phyloP scores from a whole-genome alignment of 2,329 filamentous ascomycete genomes.

The Penicillium italicum region DNA sequence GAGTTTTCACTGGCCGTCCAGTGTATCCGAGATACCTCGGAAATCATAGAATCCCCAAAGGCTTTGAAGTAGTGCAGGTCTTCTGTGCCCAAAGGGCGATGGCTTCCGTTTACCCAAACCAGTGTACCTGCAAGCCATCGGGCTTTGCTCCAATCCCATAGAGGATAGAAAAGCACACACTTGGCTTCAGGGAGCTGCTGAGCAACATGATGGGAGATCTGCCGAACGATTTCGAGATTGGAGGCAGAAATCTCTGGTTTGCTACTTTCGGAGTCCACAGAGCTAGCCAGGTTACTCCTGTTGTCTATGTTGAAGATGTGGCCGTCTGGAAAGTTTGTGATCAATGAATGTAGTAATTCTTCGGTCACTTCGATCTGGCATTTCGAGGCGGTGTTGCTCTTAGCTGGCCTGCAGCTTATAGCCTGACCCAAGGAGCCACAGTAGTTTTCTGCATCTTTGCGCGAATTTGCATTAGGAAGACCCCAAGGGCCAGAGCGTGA shows the following conservation, averaged over 20 bases:
- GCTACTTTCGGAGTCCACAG: neutral
- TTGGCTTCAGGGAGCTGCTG: conserved; percentile 23
- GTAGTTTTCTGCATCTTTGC: conserved; percentile 2
- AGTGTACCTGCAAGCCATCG: conserved; percentile 34
- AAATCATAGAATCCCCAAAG: conserved; percentile 35
- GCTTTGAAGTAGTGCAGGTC: conserved; percentile 37
- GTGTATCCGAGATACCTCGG: conserved; percentile 35
- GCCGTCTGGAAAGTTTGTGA: conserved; percentile 24
- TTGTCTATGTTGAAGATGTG: conserved; percentile 22
- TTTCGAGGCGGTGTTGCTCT: neutral
- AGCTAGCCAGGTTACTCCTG: neutral
- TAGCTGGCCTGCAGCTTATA: conserved; percentile 1
- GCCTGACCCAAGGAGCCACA: conserved; percentile 23
- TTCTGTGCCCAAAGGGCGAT: conserved; percentile 19
- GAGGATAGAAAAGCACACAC: conserved; percentile 31
- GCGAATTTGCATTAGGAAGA: neutral
- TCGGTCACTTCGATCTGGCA: conserved; percentile 12
- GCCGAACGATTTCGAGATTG: neutral
- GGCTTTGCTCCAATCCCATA: conserved; percentile 36
- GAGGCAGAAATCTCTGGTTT: neutral
- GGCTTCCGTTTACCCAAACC: conserved; percentile 26
- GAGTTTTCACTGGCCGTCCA: conserved; percentile 41
- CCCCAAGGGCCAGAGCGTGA: neutral
- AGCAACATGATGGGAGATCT: conserved; percentile 12
- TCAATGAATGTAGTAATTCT: conserved; percentile 15